A percentile compares a stretch with the other conserved stretches of the same genome.
phyloP scores from a whole-genome alignment of 495 filamentous ascomycete species.

The Lentithecium fluviatile region DNA sequence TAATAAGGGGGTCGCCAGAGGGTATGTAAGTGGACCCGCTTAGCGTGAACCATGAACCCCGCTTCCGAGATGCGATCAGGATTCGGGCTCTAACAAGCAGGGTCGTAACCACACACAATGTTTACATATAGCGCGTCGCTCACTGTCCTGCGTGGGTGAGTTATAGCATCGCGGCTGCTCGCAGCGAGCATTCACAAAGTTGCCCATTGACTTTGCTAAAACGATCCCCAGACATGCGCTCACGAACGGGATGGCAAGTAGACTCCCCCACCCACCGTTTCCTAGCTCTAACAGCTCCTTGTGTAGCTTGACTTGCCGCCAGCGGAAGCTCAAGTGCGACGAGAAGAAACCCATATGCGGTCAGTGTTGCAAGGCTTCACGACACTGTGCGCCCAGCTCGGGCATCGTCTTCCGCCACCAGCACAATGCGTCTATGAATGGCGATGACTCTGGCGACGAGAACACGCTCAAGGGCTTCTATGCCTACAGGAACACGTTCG shows the following conservation, averaged over 20 bases:
- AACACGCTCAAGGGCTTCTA: conserved; percentile 62
- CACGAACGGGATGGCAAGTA: conserved; percentile 34
- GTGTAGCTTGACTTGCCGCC: conserved; percentile 60
- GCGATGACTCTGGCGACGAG: conserved; percentile 42
- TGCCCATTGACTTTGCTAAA: no score
- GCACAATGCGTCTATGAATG: conserved; percentile 72
- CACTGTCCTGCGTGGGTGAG: background rate
- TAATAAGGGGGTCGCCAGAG: conserved; percentile 5
- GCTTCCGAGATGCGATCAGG: conserved; percentile 1
- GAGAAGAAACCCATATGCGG: conserved; percentile 59
- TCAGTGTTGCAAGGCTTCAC: conserved; percentile 59
- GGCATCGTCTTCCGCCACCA: conserved; percentile 69
- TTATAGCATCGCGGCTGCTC: no score
- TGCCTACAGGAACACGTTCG: conserved; percentile 68
- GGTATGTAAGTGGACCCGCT: conserved; percentile 5
- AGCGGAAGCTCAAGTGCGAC: conserved; percentile 64
- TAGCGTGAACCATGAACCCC: conserved; percentile 19
- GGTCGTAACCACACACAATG: no score
- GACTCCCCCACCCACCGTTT: background rate
- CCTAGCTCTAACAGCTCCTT: background rate
- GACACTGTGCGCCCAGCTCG: conserved; percentile 62
- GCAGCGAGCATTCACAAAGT: no score
- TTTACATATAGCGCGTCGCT: conserved; percentile 16
- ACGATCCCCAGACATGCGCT: conserved; percentile 30
- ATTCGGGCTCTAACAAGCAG: background rate